A percentile compares a stretch with the other conserved stretches of the same genome.
Evolutionary conservation across 2,329 filamentous ascomycete genomes (phyloP).

Genomic region (Trichoderma sp.): DNA sequence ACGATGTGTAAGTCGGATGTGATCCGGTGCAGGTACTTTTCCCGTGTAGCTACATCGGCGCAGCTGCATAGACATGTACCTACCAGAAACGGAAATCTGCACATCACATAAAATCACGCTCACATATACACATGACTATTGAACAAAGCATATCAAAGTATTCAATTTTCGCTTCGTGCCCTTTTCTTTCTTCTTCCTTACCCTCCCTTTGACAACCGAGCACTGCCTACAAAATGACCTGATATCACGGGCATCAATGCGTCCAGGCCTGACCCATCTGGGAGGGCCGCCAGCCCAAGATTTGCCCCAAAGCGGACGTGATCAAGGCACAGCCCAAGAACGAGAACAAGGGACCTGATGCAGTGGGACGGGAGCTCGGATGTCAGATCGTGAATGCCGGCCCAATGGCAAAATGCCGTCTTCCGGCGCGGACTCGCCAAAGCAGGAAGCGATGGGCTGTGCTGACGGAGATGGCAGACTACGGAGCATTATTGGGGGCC

Average conservation of each 20-base stretch:
- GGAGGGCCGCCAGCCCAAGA: neutral
- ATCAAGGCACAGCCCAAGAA: conserved; percentile 1
- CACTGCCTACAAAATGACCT: neutral
- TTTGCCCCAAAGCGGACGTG: neutral
- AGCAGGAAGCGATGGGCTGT: neutral
- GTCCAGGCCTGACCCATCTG: neutral
- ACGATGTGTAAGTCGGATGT: neutral
- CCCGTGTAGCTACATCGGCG: neutral
- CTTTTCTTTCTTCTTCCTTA: neutral
- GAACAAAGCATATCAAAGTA: neutral
- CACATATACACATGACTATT: neutral
- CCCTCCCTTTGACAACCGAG: neutral
- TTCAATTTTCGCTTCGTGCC: neutral
- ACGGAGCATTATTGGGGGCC: neutral
- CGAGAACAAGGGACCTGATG: neutral
- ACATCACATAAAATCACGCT: neutral
- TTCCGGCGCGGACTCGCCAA: conserved; percentile 2
- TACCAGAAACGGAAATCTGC: neutral
- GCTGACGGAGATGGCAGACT: neutral
- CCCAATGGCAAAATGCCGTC: conserved; percentile 11
- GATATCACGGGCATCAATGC: neutral
- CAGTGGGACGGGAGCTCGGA: conserved; percentile 10
- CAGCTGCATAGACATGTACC: neutral
- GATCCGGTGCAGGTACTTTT: neutral
- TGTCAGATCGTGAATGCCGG: conserved; percentile 6